Base-by-base conservation (phyloP, 306 rosid genomes). In the Lathyrus aphaca region DNA sequence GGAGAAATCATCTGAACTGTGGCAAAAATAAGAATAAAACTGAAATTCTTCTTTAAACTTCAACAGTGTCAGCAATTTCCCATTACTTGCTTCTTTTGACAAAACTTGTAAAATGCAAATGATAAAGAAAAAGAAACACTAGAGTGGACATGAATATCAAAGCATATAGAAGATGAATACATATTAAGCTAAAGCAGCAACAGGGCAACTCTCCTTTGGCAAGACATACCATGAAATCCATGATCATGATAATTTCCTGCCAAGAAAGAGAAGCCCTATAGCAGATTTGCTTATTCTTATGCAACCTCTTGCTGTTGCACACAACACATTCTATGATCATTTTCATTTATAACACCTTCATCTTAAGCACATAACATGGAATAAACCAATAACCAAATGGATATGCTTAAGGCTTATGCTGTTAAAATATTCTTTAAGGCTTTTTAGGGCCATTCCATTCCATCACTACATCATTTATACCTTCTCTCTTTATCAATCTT, bases 181-280 rank as follows among this genome's bases (percentile, higher is more conserved):
- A 12, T 69, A 25, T 77, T 80, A 82, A 84, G 87, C 85, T 29
- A 78, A 84, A 80, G 64, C 81, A 75, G 76, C 82, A 79, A 66
- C 42, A 80, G 92, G 87, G 87, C 85, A 82, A 75, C 92, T 85
- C 89, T 83, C 84, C 83, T 66, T 82, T 85, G 92, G 87, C 89
- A 73, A 58, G 77, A 69, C 39, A 73, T 39, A 68, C 45, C 79
- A 82, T 67, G 30, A 35, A 23, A 42, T 0, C 4, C 35, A 32
- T 5, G 54, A 30, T 19, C 29, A 40, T 59, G 35, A 53, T 35
- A 37, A 17, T 67, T 63, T 71, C 91, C 66, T 87, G 87, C 92
- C 89, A 87, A 84, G 18, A 32, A 30, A 75, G 87, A 79, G 86
- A 56, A 53, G 92, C 89, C 89, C 87, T 84, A 73, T 79, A 68